phyloP scores from a whole-genome alignment of 306 rosid species.

The Vicia faba region DNA sequence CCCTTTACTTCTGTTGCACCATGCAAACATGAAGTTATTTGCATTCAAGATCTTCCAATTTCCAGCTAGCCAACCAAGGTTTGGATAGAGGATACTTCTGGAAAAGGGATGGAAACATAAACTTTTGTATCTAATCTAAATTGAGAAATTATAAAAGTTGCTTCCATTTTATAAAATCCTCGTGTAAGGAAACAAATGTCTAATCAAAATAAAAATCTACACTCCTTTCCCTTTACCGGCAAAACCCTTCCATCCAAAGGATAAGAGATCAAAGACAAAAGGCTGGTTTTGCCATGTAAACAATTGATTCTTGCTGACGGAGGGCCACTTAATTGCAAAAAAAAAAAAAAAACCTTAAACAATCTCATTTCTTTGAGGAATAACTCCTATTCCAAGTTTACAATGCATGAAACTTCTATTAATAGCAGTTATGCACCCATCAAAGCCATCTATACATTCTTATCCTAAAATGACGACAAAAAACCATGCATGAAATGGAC shows the following conservation, averaged over 20 bases:
- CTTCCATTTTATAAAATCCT: conserved; percentile 21
- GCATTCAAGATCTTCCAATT: conserved; percentile 17
- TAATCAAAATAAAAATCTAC: conserved; percentile 17
- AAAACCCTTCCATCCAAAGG: conserved; percentile 4
- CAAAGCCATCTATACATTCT: neutral
- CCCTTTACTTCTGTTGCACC: conserved; percentile 1
- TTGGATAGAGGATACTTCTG: neutral
- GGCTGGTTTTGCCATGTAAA: conserved; percentile 8
- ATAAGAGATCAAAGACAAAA: conserved; percentile 7
- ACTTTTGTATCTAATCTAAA: neutral
- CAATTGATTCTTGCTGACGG: conserved; percentile 6
- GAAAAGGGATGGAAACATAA: conserved; percentile 10
- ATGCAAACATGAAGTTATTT: conserved; percentile 3
- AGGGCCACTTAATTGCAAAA: conserved; percentile 7
- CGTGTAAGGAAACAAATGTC: neutral
- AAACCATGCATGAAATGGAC: neutral
- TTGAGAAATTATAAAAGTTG: conserved; percentile 11
- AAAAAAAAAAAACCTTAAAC: neutral
- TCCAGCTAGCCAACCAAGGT: conserved; percentile 21
- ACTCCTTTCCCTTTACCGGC: neutral
- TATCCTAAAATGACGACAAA: conserved; percentile 10
- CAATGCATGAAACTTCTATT: conserved; percentile 1
- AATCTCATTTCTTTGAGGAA: neutral
- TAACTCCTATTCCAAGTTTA: conserved; percentile 18
- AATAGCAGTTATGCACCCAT: conserved; percentile 12